These are phyloP conservation scores for Talaromyces atroroseus DNA, from an alignment of 2,329 filamentous ascomycete species.

Conservation along the genomic window DNA sequence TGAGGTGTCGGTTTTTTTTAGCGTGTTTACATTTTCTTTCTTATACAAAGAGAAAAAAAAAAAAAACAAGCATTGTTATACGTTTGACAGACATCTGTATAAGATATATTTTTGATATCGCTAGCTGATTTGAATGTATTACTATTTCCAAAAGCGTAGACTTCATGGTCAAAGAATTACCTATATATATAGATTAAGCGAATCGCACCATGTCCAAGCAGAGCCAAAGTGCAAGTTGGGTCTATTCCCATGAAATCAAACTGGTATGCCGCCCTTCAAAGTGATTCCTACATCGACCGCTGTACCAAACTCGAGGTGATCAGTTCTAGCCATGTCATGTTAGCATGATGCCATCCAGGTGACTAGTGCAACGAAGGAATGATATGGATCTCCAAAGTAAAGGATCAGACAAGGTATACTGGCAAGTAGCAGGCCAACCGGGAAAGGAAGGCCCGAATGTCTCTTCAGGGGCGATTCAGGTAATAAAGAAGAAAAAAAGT, in stretches of 20 bases:
- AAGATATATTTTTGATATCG: too few species aligned
- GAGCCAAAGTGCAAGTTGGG: neutral
- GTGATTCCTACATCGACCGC: neutral
- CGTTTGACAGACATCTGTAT: too few species aligned
- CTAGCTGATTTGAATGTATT: neutral
- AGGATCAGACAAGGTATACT: conserved; percentile 62
- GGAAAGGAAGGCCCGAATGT: conserved; percentile 56
- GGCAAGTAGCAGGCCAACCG: conserved; percentile 65
- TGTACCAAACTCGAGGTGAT: neutral
- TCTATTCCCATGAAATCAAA: neutral
- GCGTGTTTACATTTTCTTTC: too few species aligned
- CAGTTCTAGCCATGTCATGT: neutral
- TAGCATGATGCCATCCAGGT: neutral
- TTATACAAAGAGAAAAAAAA: too few species aligned
- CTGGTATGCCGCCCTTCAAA: neutral
- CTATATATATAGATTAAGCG: neutral
- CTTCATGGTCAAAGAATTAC: neutral
- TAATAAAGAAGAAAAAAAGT: conserved; percentile 56
- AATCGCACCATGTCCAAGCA: neutral
- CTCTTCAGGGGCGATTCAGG: conserved; percentile 65
- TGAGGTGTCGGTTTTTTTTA: neutral
- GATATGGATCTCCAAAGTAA: neutral
- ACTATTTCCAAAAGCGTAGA: neutral
- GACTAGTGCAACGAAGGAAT: neutral
- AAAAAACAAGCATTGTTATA: too few species aligned